Evolutionary conservation across 805 yeast genomes (phyloP).

Genomic region (Metschnikowia vanudenii): DNA sequence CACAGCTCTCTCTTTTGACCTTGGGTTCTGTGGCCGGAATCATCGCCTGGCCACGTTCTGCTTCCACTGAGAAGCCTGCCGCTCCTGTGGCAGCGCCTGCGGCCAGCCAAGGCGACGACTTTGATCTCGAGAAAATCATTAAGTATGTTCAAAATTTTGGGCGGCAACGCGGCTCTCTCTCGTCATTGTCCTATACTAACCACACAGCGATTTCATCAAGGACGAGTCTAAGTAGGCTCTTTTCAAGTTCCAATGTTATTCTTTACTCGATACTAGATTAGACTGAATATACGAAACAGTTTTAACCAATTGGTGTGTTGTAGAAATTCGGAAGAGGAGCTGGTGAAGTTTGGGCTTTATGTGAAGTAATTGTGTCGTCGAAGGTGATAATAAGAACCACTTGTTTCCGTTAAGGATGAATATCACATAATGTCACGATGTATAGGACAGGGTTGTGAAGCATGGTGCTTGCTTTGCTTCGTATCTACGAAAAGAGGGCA

Average conservation of each 20-base stretch:
- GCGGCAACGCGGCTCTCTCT: not conserved
- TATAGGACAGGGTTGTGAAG: no score
- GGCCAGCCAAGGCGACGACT: conserved; percentile 37
- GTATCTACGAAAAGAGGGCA: no score
- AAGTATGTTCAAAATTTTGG: conserved; percentile 32
- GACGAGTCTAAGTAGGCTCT: conserved; percentile 34
- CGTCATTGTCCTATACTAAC: conserved; percentile 1
- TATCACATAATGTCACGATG: no score
- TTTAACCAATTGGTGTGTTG: not conserved
- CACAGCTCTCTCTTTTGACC: conserved; percentile 42
- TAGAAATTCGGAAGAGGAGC: no score
- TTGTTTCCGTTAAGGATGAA: no score
- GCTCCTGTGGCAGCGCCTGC: conserved; percentile 22
- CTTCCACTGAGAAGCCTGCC: conserved; percentile 23
- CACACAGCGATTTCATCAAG: conserved; percentile 39
- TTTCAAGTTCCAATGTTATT: not conserved
- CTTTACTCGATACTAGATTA: not conserved
- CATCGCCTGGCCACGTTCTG: conserved; percentile 38
- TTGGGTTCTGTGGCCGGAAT: conserved; percentile 40
- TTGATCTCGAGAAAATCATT: conserved; percentile 43
- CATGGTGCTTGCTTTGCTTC: no score
- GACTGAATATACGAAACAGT: not conserved
- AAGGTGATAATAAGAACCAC: no score
- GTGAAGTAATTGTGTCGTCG: no score
- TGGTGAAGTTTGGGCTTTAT: no score